Percentiles rank a stretch among this genome's conserved stretches.
phyloP scores from a whole-genome alignment of 2,329 filamentous ascomycete species.

The Clonostachys sp. region DNA sequence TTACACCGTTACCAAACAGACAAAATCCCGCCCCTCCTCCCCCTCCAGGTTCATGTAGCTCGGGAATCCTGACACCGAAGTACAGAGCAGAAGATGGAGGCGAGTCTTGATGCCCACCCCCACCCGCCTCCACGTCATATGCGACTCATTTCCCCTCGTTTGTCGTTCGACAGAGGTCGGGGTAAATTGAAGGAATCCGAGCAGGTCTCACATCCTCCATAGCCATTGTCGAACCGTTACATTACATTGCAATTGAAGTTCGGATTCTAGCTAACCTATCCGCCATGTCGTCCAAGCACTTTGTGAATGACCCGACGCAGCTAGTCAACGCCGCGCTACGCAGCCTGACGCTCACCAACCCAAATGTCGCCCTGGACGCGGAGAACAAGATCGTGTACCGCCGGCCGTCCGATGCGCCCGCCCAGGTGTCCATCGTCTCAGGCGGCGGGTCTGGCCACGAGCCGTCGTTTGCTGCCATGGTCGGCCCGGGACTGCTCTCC shows the following conservation, averaged over 20 bases:
- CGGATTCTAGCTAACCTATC: constrained; percentile 1
- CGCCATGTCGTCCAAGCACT: constrained; percentile 67
- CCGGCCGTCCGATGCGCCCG: constrained; percentile 44
- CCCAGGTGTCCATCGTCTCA: constrained; percentile 75
- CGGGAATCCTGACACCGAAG: too few relatives aligned
- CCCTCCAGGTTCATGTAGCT: too few relatives aligned
- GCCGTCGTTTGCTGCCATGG: constrained; percentile 80
- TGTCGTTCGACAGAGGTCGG: too few relatives aligned
- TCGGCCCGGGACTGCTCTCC: constrained; percentile 74
- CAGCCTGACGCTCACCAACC: constrained; percentile 78
- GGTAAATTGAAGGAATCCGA: too few relatives aligned
- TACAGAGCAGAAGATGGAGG: too few relatives aligned
- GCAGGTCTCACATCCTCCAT: too few relatives aligned
- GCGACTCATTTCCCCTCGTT: too few relatives aligned
- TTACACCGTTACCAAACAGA: too few relatives aligned
- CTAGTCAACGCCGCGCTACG: constrained; percentile 75
- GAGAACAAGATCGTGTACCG: constrained; percentile 83
- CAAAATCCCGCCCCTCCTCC: too few relatives aligned
- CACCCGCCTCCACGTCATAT: too few relatives aligned
- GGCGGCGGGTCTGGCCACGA: constrained; percentile 91
- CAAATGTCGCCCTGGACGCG: constrained; percentile 71
- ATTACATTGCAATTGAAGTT: neutral
- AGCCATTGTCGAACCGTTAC: neutral
- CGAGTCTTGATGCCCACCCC: too few relatives aligned
- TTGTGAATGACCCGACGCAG: constrained; percentile 77